A percentile compares a stretch with the other conserved stretches of the same genome.
Conservation (phyloP, 306 rosid genomes). For the Elaeagnus macrophylla region DNA sequence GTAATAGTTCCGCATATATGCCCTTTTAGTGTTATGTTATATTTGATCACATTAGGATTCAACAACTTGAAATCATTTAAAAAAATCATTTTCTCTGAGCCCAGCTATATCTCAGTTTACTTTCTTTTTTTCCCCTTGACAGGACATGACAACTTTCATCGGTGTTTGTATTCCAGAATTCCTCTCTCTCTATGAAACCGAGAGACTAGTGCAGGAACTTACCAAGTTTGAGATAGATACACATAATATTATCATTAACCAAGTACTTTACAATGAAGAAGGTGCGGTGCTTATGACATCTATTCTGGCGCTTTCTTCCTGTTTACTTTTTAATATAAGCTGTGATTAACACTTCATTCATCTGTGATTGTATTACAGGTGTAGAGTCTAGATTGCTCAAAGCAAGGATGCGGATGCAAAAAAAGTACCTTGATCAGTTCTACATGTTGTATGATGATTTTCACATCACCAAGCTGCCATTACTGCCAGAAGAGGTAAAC, state of each 20-base stretch:
- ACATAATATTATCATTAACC: slow-evolving; percentile 92
- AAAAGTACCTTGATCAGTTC: slow-evolving; percentile 86
- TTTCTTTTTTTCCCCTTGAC: slow-evolving; percentile 31
- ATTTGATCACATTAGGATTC: background rate
- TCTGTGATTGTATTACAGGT: slow-evolving; percentile 30
- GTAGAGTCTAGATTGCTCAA: slow-evolving; percentile 80
- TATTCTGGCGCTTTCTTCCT: background rate
- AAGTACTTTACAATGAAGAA: slow-evolving; percentile 81
- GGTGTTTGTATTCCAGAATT: slow-evolving; percentile 99
- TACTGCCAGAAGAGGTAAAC: slow-evolving; percentile 87
- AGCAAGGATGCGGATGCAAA: slow-evolving; percentile 98
- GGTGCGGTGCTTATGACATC: slow-evolving; percentile 55
- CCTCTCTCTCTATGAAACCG: slow-evolving; percentile 94
- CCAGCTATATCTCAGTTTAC: slow-evolving; percentile 9
- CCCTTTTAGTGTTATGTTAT: too few species aligned
- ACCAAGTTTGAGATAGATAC: slow-evolving; percentile 94
- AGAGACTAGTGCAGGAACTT: slow-evolving; percentile 95
- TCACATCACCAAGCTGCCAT: slow-evolving; percentile 81
- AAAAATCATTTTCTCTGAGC: too few species aligned
- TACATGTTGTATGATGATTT: slow-evolving; percentile 97
- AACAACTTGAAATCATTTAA: background rate
- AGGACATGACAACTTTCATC: slow-evolving; percentile 94
- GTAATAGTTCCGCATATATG: too few species aligned
- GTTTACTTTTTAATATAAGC: background rate
- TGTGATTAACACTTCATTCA: background rate